Evolutionary conservation across 495 filamentous ascomycete genomes (phyloP).

Genomic region (Parmelia sp.): DNA sequence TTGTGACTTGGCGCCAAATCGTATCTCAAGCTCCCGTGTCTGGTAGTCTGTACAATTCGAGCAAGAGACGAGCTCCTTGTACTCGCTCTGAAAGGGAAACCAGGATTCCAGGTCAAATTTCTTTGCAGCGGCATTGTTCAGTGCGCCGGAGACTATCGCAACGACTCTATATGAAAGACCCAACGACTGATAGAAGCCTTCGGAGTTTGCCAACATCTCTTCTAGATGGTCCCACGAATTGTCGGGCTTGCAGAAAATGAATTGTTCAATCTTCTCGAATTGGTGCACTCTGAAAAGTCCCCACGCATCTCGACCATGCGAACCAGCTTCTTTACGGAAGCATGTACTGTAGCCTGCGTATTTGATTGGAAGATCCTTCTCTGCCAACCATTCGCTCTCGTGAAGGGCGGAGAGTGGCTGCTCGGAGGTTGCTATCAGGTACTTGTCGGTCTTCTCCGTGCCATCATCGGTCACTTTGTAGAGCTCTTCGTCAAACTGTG

Average conservation of each 20-base stretch:
- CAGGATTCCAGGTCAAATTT: slow-evolving; percentile 96
- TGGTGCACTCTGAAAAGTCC: slow-evolving; percentile 97
- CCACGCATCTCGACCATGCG: slow-evolving; percentile 93
- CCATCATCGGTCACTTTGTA: slow-evolving; percentile 90
- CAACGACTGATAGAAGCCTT: slow-evolving; percentile 91
- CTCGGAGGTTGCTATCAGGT: slow-evolving; percentile 94
- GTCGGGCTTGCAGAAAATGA: slow-evolving; percentile 88
- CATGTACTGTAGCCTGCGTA: slow-evolving; percentile 93
- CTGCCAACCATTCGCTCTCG: slow-evolving; percentile 84
- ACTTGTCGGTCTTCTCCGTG: slow-evolving; percentile 81
- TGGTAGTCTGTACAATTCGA: slow-evolving; percentile 97
- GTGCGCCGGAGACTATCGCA: slow-evolving; percentile 86
- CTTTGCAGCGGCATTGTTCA: slow-evolving; percentile 90
- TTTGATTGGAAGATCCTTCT: slow-evolving; percentile 80
- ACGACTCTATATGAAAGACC: slow-evolving; percentile 84
- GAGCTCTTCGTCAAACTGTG: slow-evolving; percentile 94
- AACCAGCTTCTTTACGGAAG: slow-evolving; percentile 89
- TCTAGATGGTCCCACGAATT: slow-evolving; percentile 93
- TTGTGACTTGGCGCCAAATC: slow-evolving; percentile 71
- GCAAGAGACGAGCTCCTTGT: slow-evolving; percentile 95
- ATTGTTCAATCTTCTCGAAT: slow-evolving; percentile 98
- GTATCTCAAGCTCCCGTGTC: slow-evolving; percentile 77
- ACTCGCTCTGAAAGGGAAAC: slow-evolving; percentile 95
- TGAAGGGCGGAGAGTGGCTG: slow-evolving; percentile 92
- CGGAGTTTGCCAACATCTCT: slow-evolving; percentile 79